Conservation (phyloP, 345 rosid genomes). For the Mercurialis annua region DNA sequence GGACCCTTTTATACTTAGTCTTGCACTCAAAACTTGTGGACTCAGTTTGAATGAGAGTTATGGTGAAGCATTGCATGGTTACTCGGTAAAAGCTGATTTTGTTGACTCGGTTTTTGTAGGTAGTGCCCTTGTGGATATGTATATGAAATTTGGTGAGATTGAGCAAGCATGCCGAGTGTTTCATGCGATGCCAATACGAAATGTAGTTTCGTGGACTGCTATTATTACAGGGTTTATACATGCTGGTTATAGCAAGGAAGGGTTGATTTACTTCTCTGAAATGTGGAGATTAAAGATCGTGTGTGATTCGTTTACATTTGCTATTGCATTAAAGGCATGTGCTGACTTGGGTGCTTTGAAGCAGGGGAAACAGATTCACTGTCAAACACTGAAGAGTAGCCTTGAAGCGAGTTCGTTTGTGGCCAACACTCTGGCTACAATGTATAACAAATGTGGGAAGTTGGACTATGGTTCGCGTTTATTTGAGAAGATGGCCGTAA, state of each 20-base stretch:
- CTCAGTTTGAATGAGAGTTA: slow-evolving; percentile 34
- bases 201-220: slow-evolving; percentile 82
- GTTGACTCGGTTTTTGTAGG: slow-evolving; percentile 66
- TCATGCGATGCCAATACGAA: slow-evolving; percentile 57
- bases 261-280: slow-evolving; percentile 54
- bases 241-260: slow-evolving; percentile 48
- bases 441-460: slow-evolving; percentile 82
- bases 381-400: slow-evolving; percentile 53
- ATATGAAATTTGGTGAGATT: slow-evolving; percentile 48
- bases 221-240: slow-evolving; percentile 73
- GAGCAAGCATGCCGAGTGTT: slow-evolving; percentile 54
- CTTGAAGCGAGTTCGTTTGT: slow-evolving; percentile 49
- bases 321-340: slow-evolving; percentile 76
- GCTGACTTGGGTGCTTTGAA: slow-evolving; percentile 55
- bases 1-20: slow-evolving; percentile 66
- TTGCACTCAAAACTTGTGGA: slow-evolving; percentile 74
- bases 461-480: slow-evolving; percentile 48
- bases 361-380: slow-evolving; percentile 73
- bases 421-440: slow-evolving; percentile 61
- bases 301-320: slow-evolving; percentile 53
- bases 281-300: slow-evolving; percentile 51
- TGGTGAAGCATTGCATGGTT: slow-evolving; percentile 72
- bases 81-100: slow-evolving; percentile 49
- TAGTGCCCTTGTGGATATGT: slow-evolving; percentile 69
- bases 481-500: slow-evolving; percentile 55